Base-by-base conservation (phyloP, 345 rosid species). In the Aquilaria malaccensis region DNA sequence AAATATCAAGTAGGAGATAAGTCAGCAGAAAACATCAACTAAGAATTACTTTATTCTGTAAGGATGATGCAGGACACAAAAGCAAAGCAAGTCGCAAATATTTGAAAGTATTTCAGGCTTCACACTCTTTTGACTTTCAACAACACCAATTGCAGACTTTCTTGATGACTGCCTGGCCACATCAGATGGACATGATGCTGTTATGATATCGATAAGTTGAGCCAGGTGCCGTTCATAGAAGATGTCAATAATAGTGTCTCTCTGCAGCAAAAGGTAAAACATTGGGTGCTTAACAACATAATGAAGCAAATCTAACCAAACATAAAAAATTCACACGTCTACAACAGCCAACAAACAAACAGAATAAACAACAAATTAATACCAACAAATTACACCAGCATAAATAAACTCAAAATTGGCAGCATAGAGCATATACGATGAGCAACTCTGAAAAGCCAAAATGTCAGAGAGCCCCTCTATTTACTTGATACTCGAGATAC, bases 71-170 rank as follows among this genome's bases (percentile, higher is more conserved):
- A 85, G 51, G 60, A 88, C 91, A 63, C 99, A 91, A 71, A 91
- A 95, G 80, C 99, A 95, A 32, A 95, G 77, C 78, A 95, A 67
- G 66, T 95, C 99, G 75, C 99, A 91, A 68, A 91, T 85, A 82
- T 76, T 91, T 61, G 83, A 79, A 22, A 91, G 86, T 78, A 91
- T 86, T 78, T 88, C 97, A 61, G 99, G 95, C 80, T 85, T 91
- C 60, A 74, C 76, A 50, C 67, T 53, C 61, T 68, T 63, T 64
- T 73, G 78, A 72, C 52, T 82, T 72, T 70, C 75, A 71, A 72
- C 75, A 69, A 71, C 73, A 79, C 68, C 77, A 22, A 59, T 74
- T 52, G 71, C 77, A 64, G 83, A 80, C 71, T 77, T 74, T 72
- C 74, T 67, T 32, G 56, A 72, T 33, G 83, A 73, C 72, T 56